These are phyloP conservation scores for Lupinus albus DNA, from an alignment of 306 rosid genomes.

Conservation along the genomic window DNA sequence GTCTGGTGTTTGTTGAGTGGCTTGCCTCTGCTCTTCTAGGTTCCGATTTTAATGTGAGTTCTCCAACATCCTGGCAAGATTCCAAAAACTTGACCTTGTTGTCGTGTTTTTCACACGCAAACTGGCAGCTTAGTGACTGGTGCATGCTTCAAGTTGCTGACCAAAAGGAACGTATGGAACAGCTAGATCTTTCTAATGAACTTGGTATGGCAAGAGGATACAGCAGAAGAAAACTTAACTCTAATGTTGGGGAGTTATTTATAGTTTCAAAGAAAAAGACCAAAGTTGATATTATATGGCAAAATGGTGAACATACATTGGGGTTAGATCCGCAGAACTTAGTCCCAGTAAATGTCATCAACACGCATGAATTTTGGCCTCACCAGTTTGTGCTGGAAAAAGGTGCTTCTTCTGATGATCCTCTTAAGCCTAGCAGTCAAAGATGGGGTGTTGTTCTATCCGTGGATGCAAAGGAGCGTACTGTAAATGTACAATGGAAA, in stretches of 20 bases:
- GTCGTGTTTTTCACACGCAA: constrained; percentile 79
- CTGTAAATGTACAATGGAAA: constrained; percentile 80
- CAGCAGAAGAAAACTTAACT: constrained; percentile 45
- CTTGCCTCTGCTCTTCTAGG: constrained; percentile 59
- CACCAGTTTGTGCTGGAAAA: constrained; percentile 83
- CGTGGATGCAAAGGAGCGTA: constrained; percentile 82
- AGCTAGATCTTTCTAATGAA: constrained; percentile 44
- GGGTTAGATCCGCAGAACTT: constrained; percentile 68
- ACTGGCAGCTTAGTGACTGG: constrained; percentile 99
- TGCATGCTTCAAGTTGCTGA: constrained; percentile 64
- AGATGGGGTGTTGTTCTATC: constrained; percentile 88
- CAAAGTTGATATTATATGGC: constrained; percentile 84
- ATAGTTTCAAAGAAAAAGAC: constrained; percentile 77
- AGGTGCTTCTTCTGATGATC: constrained; percentile 72
- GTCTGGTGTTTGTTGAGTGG: constrained; percentile 79
- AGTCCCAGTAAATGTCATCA: constrained; percentile 66
- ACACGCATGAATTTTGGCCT: constrained; percentile 91
- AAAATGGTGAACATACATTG: constrained; percentile 66
- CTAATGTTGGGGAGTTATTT: constrained; percentile 56
- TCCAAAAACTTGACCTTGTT: constrained; percentile 66
- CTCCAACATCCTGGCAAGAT: constrained; percentile 71
- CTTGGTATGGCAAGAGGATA: constrained; percentile 48
- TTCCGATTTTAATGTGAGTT: constrained; percentile 45
- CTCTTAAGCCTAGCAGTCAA: constrained; percentile 49
- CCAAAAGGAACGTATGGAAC: constrained; percentile 42